A percentile compares a stretch with the other conserved stretches of the same genome.
These are phyloP conservation scores for Microstroma glucosiphilum DNA, from an alignment of 1,284 basidiomycete genomes.

Conservation along the genomic window DNA sequence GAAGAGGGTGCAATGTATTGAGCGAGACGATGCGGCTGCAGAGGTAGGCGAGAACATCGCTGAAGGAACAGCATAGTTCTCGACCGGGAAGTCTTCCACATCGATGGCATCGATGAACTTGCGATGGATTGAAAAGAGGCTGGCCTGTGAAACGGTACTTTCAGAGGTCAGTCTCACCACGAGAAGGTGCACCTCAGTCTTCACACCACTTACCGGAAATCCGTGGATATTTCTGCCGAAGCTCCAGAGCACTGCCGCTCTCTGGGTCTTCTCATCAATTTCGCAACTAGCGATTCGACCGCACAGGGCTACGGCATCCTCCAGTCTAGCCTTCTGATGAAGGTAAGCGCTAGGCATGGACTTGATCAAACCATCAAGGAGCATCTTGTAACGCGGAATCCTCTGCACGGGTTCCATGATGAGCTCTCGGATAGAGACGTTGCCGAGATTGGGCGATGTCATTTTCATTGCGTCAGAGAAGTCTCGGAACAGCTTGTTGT, in stretches of 20 bases:
- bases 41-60: conserved; percentile 15
- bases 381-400: conserved; percentile 87
- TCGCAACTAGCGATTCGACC: conserved; percentile 87
- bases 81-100: conserved; percentile 70
- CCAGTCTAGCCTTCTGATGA: conserved; percentile 58
- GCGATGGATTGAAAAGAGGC: conserved; percentile 61
- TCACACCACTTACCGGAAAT: conserved; percentile 54
- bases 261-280: conserved; percentile 80
- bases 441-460: conserved; percentile 69
- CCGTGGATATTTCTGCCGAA: conserved; percentile 77
- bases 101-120: conserved; percentile 89
- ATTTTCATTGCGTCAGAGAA: conserved; percentile 87
- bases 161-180: too few species aligned
- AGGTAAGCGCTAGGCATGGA: conserved; percentile 33
- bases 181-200: too few species aligned
- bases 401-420: conserved; percentile 99
- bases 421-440: conserved; percentile 74
- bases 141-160: conserved; percentile 55
- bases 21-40: conserved; percentile 9
- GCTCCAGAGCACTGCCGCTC: conserved; percentile 81
- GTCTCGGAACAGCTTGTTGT: conserved; percentile 67
- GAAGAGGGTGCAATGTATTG: conserved; percentile 77
- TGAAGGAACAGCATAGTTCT: conserved; percentile 48
- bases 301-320: conserved; percentile 80
- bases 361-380: conserved; percentile 62